Base-by-base conservation (phyloP, 2,329 filamentous ascomycete species). In the Paracamarosporium sp. region DNA sequence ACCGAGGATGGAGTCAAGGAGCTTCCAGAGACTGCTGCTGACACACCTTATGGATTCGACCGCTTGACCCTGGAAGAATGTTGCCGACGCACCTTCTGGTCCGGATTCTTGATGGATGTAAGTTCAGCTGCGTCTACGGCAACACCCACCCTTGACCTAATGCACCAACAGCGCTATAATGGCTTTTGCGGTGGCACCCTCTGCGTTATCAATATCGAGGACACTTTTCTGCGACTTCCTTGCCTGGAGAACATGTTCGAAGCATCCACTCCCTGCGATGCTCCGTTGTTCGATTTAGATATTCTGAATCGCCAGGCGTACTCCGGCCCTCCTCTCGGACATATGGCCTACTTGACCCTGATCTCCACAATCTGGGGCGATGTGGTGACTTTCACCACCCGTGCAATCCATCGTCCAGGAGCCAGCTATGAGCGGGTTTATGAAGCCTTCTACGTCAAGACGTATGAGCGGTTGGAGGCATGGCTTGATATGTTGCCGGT, bases 81-180 rank as follows among this genome's bases (percentile, higher is more conserved):
- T 65, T 83, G 86, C 58, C 83, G 89, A 61, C 82, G 90, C 55
- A 91, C 88, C 0, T 89, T 91, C 67, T 93, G 89, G 89, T 85
- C 87, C 27, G 83, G 86, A 50, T 90, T 88, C 64, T 78, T 91
- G 64, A 83, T 90, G 72, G 90, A 92, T 75, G 82, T 84, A 74
- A 79, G 81, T 77, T 63, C 68, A 61, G 68, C 67, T 47, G 61
- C 68, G 61, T 68, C 66, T 60, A 69, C 65, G 57, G 61, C 64
- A 56, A 70, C 71, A 48, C 67, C 70, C 61, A 65, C 69, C 57
- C 63, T 65, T 71, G 63, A 71, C 66, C 63, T 68, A 64, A 65
- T 61, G 9, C 62, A 62, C 59, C 58, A 61, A 66, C 68, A 83
- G 78, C 84, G 88, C 46, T 85, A 89, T 59, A 87, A 85, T 46